Evolutionary conservation across 148 eudicot species (phyloP).

Genomic region (Cornus kousa): DNA sequence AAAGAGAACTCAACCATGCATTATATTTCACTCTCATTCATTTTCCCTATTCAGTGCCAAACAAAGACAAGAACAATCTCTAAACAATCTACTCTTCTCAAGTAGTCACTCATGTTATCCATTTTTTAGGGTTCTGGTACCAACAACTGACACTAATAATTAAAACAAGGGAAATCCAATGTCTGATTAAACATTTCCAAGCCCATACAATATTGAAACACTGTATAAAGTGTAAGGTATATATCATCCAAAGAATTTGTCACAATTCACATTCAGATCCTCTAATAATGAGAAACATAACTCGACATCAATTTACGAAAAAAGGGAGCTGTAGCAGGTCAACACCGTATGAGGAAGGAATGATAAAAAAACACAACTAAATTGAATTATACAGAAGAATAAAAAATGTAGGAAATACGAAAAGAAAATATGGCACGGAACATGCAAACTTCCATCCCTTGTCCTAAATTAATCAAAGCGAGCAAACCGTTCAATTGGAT

Average conservation of each 20-base stretch:
- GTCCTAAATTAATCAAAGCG: background rate
- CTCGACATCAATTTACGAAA: background rate
- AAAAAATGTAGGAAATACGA: background rate
- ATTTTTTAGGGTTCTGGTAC: background rate
- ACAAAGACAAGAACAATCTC: background rate
- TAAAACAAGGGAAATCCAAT: background rate
- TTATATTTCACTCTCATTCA: too few relatives aligned
- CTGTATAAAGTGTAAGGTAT: background rate
- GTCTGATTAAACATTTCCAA: background rate
- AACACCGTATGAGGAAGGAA: background rate
- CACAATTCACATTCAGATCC: slow-evolving; percentile 5
- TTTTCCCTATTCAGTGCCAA: background rate
- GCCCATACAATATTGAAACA: background rate
- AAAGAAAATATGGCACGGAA: background rate
- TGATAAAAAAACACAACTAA: background rate
- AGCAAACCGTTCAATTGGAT: background rate
- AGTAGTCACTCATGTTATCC: background rate
- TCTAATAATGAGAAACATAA: background rate
- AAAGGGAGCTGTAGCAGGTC: background rate
- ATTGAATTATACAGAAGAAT: slow-evolving; percentile 13
- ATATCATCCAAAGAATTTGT: background rate
- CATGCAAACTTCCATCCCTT: background rate
- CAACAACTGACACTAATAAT: background rate
- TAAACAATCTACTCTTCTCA: background rate
- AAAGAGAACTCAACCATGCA: too few relatives aligned